Percentiles rank a stretch among this genome's conserved stretches.
phyloP scores from a whole-genome alignment of 2,329 filamentous ascomycete species.

The Sarocladium kiliense region DNA sequence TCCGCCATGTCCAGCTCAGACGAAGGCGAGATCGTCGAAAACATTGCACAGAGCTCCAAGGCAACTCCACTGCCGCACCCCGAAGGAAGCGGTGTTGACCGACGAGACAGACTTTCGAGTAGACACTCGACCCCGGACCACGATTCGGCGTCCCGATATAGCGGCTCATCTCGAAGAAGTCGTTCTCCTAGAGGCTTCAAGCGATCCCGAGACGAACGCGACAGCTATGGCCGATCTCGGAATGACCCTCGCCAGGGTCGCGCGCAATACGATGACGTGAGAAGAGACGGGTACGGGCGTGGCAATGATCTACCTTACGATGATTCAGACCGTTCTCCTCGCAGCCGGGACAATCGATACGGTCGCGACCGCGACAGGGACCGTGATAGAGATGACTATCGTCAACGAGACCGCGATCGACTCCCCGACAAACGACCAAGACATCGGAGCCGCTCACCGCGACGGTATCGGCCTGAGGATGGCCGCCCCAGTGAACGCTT shows the following conservation, averaged over 20 bases:
- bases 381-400: constrained; percentile 15
- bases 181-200: constrained; percentile 64
- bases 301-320: constrained; percentile 48
- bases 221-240: constrained; percentile 44
- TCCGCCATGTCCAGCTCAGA: constrained; percentile 59
- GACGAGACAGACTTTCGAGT: constrained; percentile 73
- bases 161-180: constrained; percentile 39
- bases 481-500: constrained; percentile 28
- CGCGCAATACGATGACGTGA: constrained; percentile 55
- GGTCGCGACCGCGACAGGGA: constrained; percentile 41
- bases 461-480: constrained; percentile 31
- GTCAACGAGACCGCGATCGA: constrained; percentile 32
- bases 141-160: constrained; percentile 39
- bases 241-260: constrained; percentile 56
- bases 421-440: constrained; percentile 49
- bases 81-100: constrained; percentile 85
- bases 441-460: constrained; percentile 50
- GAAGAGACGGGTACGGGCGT: constrained; percentile 40
- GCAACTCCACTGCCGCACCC: constrained; percentile 78
- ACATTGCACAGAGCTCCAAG: constrained; percentile 62
- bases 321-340: constrained; percentile 49
- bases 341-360: constrained; percentile 31
- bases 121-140: constrained; percentile 54
- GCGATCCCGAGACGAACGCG: constrained; percentile 58
- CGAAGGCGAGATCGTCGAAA: constrained; percentile 82